Conservation (phyloP, 2,329 filamentous ascomycete genomes). For the Apiospora aurea region DNA sequence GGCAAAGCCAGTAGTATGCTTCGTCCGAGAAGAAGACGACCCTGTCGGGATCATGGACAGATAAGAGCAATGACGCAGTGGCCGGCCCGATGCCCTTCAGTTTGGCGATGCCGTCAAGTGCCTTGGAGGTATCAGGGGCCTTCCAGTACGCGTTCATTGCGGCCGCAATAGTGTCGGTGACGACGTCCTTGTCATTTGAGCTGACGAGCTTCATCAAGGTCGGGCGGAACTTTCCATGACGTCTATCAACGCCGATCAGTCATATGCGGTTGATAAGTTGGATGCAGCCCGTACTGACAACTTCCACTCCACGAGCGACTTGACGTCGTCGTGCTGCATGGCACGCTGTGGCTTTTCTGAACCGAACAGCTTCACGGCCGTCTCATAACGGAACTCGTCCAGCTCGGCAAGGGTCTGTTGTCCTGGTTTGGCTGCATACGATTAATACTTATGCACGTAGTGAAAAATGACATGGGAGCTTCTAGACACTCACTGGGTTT, state of each 20-base stretch:
- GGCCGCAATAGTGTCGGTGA: conserved; percentile 56
- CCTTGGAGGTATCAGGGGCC: conserved; percentile 45
- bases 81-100: conserved; percentile 82
- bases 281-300: conserved; percentile 58
- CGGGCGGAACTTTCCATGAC: conserved; percentile 69
- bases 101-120: conserved; percentile 61
- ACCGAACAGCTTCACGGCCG: conserved; percentile 57
- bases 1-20: conserved; percentile 74
- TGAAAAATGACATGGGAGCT: not conserved
- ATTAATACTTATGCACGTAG: conserved; percentile 27
- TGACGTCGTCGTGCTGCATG: conserved; percentile 65
- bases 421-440: conserved; percentile 51
- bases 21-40: conserved; percentile 84
- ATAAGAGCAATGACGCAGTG: conserved; percentile 77
- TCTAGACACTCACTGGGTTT: conserved; percentile 50
- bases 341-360: conserved; percentile 41
- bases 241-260: conserved; percentile 43
- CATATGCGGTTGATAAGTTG: not conserved
- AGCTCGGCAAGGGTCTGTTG: conserved; percentile 62
- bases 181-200: conserved; percentile 61
- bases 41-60: conserved; percentile 64
- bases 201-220: conserved; percentile 66
- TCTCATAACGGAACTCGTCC: conserved; percentile 65
- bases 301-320: conserved; percentile 73
- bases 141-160: conserved; percentile 57